Evolutionary conservation across 2,329 filamentous ascomycete species (phyloP).

Genomic region (Talaromyces piceae): DNA sequence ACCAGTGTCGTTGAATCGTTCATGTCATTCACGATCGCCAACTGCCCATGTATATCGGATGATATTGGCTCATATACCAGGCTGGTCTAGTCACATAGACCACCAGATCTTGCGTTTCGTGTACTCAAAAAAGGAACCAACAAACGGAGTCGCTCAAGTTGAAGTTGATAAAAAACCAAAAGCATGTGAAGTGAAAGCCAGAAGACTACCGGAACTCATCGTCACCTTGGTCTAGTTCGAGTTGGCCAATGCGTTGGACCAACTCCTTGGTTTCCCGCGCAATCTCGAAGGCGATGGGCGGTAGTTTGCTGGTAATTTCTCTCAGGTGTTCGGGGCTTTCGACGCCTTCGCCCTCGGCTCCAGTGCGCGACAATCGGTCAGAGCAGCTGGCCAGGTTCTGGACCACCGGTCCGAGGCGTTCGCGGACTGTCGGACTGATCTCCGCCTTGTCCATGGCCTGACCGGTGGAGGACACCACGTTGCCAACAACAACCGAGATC

Average conservation of each 20-base stretch:
- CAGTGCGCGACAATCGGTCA: slow-evolving; percentile 57
- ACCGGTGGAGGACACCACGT: slow-evolving; percentile 61
- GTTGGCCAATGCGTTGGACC: slow-evolving; percentile 42
- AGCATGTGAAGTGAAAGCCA: neutral
- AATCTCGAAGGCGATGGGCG: slow-evolving; percentile 80
- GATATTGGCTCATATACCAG: too few relatives aligned
- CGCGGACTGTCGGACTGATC: slow-evolving; percentile 42
- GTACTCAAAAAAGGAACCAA: neutral
- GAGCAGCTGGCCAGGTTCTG: slow-evolving; percentile 53
- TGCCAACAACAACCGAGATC: slow-evolving; percentile 63
- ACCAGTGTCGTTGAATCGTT: neutral
- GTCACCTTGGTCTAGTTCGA: slow-evolving; percentile 25
- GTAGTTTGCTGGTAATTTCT: slow-evolving; percentile 62
- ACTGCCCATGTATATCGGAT: neutral
- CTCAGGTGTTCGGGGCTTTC: slow-evolving; percentile 44
- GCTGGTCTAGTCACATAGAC: neutral
- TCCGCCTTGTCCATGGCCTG: slow-evolving; percentile 44
- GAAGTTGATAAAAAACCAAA: neutral
- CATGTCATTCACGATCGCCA: neutral
- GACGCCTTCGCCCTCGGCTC: slow-evolving; percentile 54
- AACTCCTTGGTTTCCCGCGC: slow-evolving; percentile 74
- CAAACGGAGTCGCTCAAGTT: neutral
- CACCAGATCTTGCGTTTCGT: neutral
- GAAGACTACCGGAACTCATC: slow-evolving; percentile 31
- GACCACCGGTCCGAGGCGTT: slow-evolving; percentile 36